Base-by-base conservation (phyloP, 2,329 filamentous ascomycete genomes). In the Penicillium frequentans region DNA sequence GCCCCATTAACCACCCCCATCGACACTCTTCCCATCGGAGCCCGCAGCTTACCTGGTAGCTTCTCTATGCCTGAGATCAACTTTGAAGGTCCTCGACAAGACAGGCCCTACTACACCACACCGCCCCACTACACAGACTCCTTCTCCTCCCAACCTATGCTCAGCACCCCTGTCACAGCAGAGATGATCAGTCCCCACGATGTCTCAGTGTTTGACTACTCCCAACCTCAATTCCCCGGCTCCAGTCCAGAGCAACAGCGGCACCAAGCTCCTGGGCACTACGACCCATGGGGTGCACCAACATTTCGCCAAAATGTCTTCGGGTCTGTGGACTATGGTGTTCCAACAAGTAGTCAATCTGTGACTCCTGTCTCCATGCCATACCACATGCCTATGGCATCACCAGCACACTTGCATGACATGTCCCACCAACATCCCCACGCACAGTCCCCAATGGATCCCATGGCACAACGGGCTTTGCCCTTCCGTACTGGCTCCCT, bases 231-330 rank as follows among this genome's bases (percentile, higher is more conserved):
- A 11, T 73, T 68, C 54, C 53, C 63, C 23, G 53, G 60, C 24
- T 55, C 71, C 1, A 64, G 63, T 11, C 43, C 68, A 1, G 62
- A 67, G 24, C 60, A 63, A 29, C 64, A 66, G 16, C 68, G 67
- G 31, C 43, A 54, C 29, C 54, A 58, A 21, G 35, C 63, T 3
- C 21, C 60, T 13, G 59, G 57, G 26, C 62, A 69, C 11, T 73
- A 68, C 47, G 63, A 72, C 11, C 31, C 63, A 10, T 76, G 73
- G 73, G 59, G 64, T 8, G 4, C 48, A 19, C 65, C 71, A 0
- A 57, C 67, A 5, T 75, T 73, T 59, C 68, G 73, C n/a, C 68
- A 68, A 23, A 67, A 68, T 29, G 60, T 74, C 42, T 76, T 72
- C 64, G 63, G 62, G 19, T 58, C 72, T 1, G 63, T 73, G 7